Evolutionary conservation across 129 eudicot species (phyloP).

Genomic region (Arctium minus): DNA sequence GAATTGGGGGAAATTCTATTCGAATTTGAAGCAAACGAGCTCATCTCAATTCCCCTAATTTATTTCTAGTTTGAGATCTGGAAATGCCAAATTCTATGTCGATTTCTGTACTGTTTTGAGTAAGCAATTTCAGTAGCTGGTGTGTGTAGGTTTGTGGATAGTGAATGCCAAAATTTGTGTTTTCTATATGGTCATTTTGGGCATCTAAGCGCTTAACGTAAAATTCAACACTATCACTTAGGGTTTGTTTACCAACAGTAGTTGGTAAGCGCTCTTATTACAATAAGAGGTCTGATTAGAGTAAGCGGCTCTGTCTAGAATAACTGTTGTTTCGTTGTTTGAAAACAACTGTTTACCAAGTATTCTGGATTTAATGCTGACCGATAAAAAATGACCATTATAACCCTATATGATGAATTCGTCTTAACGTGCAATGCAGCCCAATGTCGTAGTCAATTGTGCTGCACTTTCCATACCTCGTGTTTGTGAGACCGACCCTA

Average conservation of each 20-base stretch:
- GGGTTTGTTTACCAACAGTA: too few relatives aligned
- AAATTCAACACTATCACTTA: too few relatives aligned
- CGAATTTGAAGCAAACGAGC: neutral
- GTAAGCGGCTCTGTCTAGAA: neutral
- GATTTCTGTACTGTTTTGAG: neutral
- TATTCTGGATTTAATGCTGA: too few relatives aligned
- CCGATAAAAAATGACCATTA: neutral
- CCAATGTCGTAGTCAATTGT: conserved; percentile 85
- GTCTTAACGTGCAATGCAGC: conserved; percentile 44
- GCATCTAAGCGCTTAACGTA: too few relatives aligned
- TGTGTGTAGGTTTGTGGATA: neutral
- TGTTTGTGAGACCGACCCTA: conserved; percentile 69
- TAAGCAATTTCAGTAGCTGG: neutral
- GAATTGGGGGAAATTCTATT: neutral
- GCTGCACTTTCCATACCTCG: conserved; percentile 88
- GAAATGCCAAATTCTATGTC: neutral
- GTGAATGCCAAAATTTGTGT: neutral
- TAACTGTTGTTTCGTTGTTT: neutral
- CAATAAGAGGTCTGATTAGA: too few relatives aligned
- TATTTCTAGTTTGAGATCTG: neutral
- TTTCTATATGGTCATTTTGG: too few relatives aligned
- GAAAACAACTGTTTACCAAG: neutral
- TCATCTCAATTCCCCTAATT: neutral
- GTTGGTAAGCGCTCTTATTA: too few relatives aligned
- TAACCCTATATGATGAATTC: neutral